Base-by-base conservation (phyloP, 1,139 yeast species). In the Debaryomyces subglobosus region DNA sequence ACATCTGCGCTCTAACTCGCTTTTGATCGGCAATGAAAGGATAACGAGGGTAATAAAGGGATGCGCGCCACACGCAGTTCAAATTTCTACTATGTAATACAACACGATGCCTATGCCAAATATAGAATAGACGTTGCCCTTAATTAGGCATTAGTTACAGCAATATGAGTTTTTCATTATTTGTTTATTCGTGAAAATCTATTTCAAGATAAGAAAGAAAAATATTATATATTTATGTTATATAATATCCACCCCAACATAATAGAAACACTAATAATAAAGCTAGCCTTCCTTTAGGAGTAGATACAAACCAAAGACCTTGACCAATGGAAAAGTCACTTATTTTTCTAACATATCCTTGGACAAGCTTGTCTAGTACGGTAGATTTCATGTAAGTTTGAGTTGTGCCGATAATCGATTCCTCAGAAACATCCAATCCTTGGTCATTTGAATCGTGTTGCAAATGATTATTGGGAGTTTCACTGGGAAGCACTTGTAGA, bases 351-450 rank as follows among this genome's bases (percentile, higher is more conserved):
- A 75, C 32, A 5, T 56, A 47, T n/a, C 53, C 46, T 50, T 70
- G 74, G 9, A 58, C 55, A 3, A 72, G 40, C 29, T 57, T 61
- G 55, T 78, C 82, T 3, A 65, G 41, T 39, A 62, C 65, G 3
- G 79, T 74, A 6, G 82, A 76, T 47, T 65, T 70, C 59, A 78
- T 62, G 56, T 76, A 78, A 3, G 74, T 62, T 49, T 69, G 71
- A 3, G 80, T 77, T 7, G 79, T 78, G 0, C 79, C 79, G 50
- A 72, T 67, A 4, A 67, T 64, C 1, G 65, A 56, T 27, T 59
- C 64, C 24, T 59, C 68, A 13, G 51, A 32, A n/a, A 34, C 23
- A 45, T 44, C 54, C 46, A 27, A 38, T 24, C 43, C 47, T 24
- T 45, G 39, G 8, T 47, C 56, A 6, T 50, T 43, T 13, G 62